These are phyloP conservation scores for Tephrocybe sp. DNA, from an alignment of 768 basidiomycete species.

Conservation along the genomic window DNA sequence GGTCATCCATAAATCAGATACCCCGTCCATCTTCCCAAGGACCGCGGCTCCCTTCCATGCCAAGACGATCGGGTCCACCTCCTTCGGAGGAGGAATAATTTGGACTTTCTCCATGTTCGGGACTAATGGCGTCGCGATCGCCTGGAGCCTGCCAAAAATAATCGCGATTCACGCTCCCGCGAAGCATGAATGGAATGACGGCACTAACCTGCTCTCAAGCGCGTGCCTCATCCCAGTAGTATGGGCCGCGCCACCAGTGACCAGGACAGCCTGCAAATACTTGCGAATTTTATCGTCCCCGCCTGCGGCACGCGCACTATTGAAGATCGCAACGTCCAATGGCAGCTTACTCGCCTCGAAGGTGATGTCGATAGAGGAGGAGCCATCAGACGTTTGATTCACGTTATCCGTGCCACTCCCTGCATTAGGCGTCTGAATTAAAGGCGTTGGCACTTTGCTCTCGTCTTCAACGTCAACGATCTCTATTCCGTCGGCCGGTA, in stretches of 20 bases:
- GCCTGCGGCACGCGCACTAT: slow-evolving; percentile 84
- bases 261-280: slow-evolving; percentile 83
- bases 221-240: slow-evolving; percentile 85
- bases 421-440: slow-evolving; percentile 17
- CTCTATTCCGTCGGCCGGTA: slow-evolving; percentile 35
- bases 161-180: slow-evolving; percentile 1
- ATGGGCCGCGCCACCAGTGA: slow-evolving; percentile 82
- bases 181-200: neutral
- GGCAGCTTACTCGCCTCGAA: slow-evolving; percentile 90
- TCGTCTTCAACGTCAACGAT: slow-evolving; percentile 52
- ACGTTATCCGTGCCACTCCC: slow-evolving; percentile 6
- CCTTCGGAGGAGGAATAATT: slow-evolving; percentile 93
- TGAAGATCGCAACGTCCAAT: slow-evolving; percentile 90
- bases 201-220: slow-evolving; percentile 76
- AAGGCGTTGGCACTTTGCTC: slow-evolving; percentile 30
- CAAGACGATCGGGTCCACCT: slow-evolving; percentile 86
- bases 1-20: slow-evolving; percentile 88
- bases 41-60: slow-evolving; percentile 96
- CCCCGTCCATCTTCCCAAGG: slow-evolving; percentile 88
- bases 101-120: slow-evolving; percentile 85
- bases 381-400: slow-evolving; percentile 25
- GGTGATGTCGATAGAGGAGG: slow-evolving; percentile 69
- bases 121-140: slow-evolving; percentile 81
- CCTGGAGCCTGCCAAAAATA: slow-evolving; percentile 56
- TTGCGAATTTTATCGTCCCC: slow-evolving; percentile 90